Evolutionary conservation across 306 rosid species (phyloP).

Genomic region (Ormosia emarginata): DNA sequence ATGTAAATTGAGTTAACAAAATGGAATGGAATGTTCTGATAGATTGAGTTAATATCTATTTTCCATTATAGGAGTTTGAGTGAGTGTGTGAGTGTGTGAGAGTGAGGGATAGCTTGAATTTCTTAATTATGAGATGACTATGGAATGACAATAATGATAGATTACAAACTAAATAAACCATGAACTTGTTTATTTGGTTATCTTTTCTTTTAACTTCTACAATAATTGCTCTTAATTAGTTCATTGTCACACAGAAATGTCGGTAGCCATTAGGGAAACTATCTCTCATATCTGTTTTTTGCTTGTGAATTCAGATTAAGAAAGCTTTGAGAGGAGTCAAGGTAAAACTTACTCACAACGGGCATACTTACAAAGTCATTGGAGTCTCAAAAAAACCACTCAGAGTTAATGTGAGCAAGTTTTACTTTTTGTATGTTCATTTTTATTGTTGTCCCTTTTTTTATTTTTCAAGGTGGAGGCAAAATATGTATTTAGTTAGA

Average conservation of each 20-base stretch:
- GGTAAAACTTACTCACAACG: constrained; percentile 25
- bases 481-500: neutral
- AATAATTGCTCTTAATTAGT: neutral
- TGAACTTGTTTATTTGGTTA: neutral
- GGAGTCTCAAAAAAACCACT: constrained; percentile 50
- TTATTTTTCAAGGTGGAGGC: neutral
- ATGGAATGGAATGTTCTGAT: no score
- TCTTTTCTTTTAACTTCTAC: neutral
- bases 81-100: no score
- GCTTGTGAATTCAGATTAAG: constrained; percentile 37
- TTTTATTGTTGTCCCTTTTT: neutral
- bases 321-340: constrained; percentile 49
- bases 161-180: neutral
- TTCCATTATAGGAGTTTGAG: no score
- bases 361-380: constrained; percentile 25
- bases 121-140: no score
- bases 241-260: no score
- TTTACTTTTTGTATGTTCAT: neutral
- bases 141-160: no score
- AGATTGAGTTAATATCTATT: no score
- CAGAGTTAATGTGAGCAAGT: constrained; percentile 45
- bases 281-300: no score
- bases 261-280: no score
- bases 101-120: no score
- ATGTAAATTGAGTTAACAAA: no score